phyloP scores from a whole-genome alignment of 2,329 filamentous ascomycete species.

The Fusarium sp. region DNA sequence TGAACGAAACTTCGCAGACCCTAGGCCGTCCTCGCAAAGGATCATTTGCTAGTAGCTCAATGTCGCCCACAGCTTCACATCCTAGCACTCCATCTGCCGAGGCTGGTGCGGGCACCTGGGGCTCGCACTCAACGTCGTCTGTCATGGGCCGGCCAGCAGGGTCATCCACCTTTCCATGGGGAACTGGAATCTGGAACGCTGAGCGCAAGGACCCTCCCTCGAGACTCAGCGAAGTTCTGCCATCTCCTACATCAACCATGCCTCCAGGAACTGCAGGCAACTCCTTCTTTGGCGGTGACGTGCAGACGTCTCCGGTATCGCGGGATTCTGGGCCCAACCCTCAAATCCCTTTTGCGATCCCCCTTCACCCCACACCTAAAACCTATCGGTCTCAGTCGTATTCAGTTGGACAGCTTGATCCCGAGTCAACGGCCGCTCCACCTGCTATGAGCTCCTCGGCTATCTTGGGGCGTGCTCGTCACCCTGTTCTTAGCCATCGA shows the following conservation, averaged over 20 bases:
- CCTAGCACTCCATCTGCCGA: slow-evolving; percentile 84
- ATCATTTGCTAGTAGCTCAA: slow-evolving; percentile 80
- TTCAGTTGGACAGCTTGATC: slow-evolving; percentile 90
- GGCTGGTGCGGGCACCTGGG: slow-evolving; percentile 64
- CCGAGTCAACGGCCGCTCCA: slow-evolving; percentile 62
- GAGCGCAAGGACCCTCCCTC: slow-evolving; percentile 83
- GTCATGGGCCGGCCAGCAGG: slow-evolving; percentile 62
- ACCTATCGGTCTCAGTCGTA: slow-evolving; percentile 97
- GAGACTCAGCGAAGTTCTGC: slow-evolving; percentile 79
- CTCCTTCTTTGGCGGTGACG: slow-evolving; percentile 64
- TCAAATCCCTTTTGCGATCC: slow-evolving; percentile 88
- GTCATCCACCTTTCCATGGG: slow-evolving; percentile 73
- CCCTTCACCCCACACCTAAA: slow-evolving; percentile 89
- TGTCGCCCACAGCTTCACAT: slow-evolving; percentile 84
- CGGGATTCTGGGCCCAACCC: slow-evolving; percentile 66
- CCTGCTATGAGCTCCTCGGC: slow-evolving; percentile 60
- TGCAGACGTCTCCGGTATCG: slow-evolving; percentile 64
- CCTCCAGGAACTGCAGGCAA: slow-evolving; percentile 58
- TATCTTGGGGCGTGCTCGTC: slow-evolving; percentile 66
- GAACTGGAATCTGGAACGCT: slow-evolving; percentile 84
- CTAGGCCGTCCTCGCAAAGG: slow-evolving; percentile 76
- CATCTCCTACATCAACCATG: slow-evolving; percentile 76
- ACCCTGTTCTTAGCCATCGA: slow-evolving; percentile 81
- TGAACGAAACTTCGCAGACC: slow-evolving; percentile 82
- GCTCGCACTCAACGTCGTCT: slow-evolving; percentile 62